These are phyloP conservation scores for Hymenoscyphus salicellus DNA, from an alignment of 2,329 filamentous ascomycete species.

Conservation along the genomic window DNA sequence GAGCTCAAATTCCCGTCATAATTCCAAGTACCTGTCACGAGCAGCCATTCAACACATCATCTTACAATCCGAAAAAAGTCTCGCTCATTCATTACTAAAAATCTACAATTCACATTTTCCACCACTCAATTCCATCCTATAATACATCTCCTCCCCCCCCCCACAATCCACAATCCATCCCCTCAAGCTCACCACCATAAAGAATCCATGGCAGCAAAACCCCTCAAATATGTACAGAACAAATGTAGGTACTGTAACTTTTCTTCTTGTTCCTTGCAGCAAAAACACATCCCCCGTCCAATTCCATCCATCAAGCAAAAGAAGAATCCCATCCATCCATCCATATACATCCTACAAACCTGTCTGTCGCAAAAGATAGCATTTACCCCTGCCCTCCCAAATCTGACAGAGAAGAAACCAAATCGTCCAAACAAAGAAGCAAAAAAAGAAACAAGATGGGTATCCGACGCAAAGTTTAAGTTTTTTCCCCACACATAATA, in stretches of 20 bases:
- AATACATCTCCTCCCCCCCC: neutral
- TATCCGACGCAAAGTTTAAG: conserved; percentile 5
- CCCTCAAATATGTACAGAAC: neutral
- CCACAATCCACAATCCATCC: neutral
- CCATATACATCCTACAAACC: conserved; percentile 1
- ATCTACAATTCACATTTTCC: neutral
- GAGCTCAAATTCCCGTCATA: no score
- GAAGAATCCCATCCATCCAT: neutral
- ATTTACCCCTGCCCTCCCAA: neutral
- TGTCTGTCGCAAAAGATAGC: neutral
- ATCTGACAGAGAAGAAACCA: neutral
- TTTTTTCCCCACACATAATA: neutral
- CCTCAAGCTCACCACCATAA: no score
- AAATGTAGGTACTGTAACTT: neutral
- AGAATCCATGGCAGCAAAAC: neutral
- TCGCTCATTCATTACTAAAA: neutral
- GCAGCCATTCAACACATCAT: no score
- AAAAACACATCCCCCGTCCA: neutral
- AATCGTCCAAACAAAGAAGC: neutral
- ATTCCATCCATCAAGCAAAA: neutral
- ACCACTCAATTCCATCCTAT: neutral
- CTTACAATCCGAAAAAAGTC: neutral
- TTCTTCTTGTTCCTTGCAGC: neutral
- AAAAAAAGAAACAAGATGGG: conserved; percentile 10
- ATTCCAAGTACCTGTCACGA: no score